Conservation (phyloP, 1,139 yeast genomes). For the Geotrichum carabidarum region DNA sequence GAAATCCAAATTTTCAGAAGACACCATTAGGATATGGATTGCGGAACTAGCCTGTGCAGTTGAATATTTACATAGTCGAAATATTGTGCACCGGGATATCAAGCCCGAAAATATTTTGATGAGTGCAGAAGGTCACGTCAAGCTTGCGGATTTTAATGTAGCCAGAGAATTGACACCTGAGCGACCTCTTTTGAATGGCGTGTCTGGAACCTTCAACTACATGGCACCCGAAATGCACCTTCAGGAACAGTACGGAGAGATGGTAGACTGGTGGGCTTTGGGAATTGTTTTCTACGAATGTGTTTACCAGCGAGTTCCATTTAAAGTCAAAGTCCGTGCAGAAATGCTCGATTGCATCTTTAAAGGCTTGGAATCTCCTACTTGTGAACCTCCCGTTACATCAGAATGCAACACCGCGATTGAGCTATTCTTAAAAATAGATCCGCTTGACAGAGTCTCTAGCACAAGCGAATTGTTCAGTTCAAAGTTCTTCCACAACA, state of each 20-base stretch:
- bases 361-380: constrained; percentile 19
- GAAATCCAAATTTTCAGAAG: constrained; percentile 49
- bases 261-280: constrained; percentile 89
- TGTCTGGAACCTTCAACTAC: constrained; percentile 84
- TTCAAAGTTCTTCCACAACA: constrained; percentile 24
- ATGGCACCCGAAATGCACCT: constrained; percentile 80
- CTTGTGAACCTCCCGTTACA: constrained; percentile 26
- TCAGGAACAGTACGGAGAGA: constrained; percentile 64
- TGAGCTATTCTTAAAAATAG: constrained; percentile 22
- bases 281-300: constrained; percentile 82
- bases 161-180: constrained; percentile 29
- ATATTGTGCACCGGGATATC: constrained; percentile 62
- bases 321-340: constrained; percentile 50
- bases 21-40: constrained; percentile 57
- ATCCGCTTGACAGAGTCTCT: constrained; percentile 24
- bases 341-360: constrained; percentile 9
- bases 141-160: constrained; percentile 67
- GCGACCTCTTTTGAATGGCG: constrained; percentile 44
- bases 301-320: constrained; percentile 77
- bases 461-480: constrained; percentile 22
- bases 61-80: constrained; percentile 57
- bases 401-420: constrained; percentile 27
- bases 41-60: constrained; percentile 66
- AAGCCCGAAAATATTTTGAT: constrained; percentile 66
- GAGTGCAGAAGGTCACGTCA: constrained; percentile 65